Percentiles rank a stretch among this genome's conserved stretches.
These are phyloP conservation scores for Acanthochlamys bracteata DNA, from an alignment of 106 monocot species.

Conservation along the genomic window DNA sequence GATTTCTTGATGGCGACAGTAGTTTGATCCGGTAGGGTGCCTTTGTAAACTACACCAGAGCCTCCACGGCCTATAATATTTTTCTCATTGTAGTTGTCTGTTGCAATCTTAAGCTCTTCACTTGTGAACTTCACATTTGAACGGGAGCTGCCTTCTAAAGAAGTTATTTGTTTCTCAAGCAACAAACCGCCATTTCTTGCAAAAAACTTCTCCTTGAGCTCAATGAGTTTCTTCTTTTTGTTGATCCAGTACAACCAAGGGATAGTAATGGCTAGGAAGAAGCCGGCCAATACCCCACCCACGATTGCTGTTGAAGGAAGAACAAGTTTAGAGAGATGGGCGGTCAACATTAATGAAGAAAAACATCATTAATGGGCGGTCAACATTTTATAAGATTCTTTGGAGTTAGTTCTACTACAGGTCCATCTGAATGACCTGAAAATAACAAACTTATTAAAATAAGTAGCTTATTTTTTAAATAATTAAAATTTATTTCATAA, in stretches of 20 bases:
- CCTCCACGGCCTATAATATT: slow-evolving; percentile 4
- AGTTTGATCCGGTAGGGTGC: neutral
- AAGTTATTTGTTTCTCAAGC: neutral
- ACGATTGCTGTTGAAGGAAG: too few species aligned
- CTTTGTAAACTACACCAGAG: slow-evolving; percentile 6
- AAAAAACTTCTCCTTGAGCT: neutral
- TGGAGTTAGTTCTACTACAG: too few species aligned
- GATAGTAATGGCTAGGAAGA: neutral
- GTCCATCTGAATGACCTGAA: too few species aligned
- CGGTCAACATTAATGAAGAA: neutral
- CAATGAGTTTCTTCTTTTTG: neutral
- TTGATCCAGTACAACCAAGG: too few species aligned
- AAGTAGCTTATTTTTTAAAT: too few species aligned
- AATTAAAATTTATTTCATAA: neutral
- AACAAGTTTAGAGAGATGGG: neutral
- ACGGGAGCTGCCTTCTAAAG: too few species aligned
- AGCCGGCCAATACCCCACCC: too few species aligned
- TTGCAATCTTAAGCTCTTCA: neutral
- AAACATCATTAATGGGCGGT: neutral
- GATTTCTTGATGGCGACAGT: slow-evolving; percentile 6
- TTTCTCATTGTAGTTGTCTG: neutral
- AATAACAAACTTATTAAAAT: too few species aligned
- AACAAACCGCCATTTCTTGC: neutral
- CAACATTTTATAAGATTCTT: too few species aligned
- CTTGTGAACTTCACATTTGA: too few species aligned